These are phyloP conservation scores for Ascochyta fabae DNA, from an alignment of 2,329 filamentous ascomycete species.

Conservation along the genomic window DNA sequence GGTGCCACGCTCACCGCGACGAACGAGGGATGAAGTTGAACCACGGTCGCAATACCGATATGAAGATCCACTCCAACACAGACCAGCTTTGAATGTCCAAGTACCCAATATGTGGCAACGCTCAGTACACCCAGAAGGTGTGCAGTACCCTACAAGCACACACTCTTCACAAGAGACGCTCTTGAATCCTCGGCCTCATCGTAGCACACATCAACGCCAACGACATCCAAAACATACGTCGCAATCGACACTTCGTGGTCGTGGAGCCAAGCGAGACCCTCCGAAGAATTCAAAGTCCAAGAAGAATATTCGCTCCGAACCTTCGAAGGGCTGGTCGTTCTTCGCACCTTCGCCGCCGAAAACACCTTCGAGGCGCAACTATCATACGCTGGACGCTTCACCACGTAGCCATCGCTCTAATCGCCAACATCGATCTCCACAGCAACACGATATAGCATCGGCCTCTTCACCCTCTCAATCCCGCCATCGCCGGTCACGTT, in stretches of 20 bases:
- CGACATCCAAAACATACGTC: conserved; percentile 44
- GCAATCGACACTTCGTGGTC: conserved; percentile 43
- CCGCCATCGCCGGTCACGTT: conserved; percentile 39
- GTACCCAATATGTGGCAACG: conserved; percentile 41
- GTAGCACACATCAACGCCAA: conserved; percentile 41
- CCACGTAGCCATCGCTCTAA: conserved; percentile 39
- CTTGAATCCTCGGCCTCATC: conserved; percentile 46
- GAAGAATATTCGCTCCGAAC: conserved; percentile 33
- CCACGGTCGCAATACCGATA: conserved; percentile 27
- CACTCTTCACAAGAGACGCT: conserved; percentile 46
- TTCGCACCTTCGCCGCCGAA: conserved; percentile 42
- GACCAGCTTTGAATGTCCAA: conserved; percentile 34
- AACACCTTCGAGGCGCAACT: conserved; percentile 30
- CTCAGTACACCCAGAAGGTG: conserved; percentile 25
- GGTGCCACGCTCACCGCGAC: conserved; percentile 32
- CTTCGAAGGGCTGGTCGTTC: conserved; percentile 38
- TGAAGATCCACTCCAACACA: conserved; percentile 26
- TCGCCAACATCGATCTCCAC: conserved; percentile 30
- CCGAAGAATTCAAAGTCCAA: conserved; percentile 41
- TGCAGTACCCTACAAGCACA: conserved; percentile 24
- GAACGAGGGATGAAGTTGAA: conserved; percentile 29
- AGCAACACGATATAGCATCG: conserved; percentile 18
- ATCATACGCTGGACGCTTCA: conserved; percentile 38
- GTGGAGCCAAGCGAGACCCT: conserved; percentile 47
- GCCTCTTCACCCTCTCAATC: conserved; percentile 31